Conservation (phyloP, 805 yeast species). For the Yueomyces sinensis region DNA sequence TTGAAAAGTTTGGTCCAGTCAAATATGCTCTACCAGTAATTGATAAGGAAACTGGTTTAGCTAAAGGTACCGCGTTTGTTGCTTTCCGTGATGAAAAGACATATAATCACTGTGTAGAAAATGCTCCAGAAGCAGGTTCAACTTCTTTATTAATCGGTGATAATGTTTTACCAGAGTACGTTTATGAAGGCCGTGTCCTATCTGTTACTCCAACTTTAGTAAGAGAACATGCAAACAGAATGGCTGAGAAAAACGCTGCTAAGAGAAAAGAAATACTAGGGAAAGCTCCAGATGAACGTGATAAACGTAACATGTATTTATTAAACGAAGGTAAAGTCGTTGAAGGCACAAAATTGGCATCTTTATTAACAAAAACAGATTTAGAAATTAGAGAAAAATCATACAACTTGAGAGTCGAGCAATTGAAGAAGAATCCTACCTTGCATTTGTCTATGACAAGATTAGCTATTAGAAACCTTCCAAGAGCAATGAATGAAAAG, state of each 20-base stretch:
- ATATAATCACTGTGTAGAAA: constrained; percentile 51
- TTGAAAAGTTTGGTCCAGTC: constrained; percentile 69
- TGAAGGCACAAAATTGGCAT: constrained; percentile 65
- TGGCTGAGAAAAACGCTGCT: constrained; percentile 59
- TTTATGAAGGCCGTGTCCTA: constrained; percentile 82
- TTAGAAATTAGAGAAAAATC: constrained; percentile 82
- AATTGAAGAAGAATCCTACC: constrained; percentile 79
- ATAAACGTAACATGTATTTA: constrained; percentile 72
- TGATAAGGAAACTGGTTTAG: constrained; percentile 73
- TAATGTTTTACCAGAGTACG: constrained; percentile 81
- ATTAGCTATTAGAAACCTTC: constrained; percentile 86
- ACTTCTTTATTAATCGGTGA: constrained; percentile 72
- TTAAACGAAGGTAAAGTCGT: constrained; percentile 91
- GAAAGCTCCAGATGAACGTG: constrained; percentile 65
- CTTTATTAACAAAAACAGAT: constrained; percentile 53
- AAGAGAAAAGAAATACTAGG: constrained; percentile 70
- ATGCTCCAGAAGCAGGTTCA: constrained; percentile 64
- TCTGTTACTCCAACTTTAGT: constrained; percentile 78
- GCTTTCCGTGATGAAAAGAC: constrained; percentile 58
- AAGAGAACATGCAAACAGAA: constrained; percentile 62
- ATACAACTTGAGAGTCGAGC: constrained; percentile 73
- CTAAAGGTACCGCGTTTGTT: constrained; percentile 92
- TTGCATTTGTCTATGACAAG: constrained; percentile 89
- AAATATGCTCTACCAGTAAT: constrained; percentile 88
- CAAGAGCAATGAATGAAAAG: constrained; percentile 82